Percentiles rank a stretch among this genome's conserved stretches.
These are phyloP conservation scores for Populus davidiana DNA, from an alignment of 345 rosid species.

Conservation along the genomic window DNA sequence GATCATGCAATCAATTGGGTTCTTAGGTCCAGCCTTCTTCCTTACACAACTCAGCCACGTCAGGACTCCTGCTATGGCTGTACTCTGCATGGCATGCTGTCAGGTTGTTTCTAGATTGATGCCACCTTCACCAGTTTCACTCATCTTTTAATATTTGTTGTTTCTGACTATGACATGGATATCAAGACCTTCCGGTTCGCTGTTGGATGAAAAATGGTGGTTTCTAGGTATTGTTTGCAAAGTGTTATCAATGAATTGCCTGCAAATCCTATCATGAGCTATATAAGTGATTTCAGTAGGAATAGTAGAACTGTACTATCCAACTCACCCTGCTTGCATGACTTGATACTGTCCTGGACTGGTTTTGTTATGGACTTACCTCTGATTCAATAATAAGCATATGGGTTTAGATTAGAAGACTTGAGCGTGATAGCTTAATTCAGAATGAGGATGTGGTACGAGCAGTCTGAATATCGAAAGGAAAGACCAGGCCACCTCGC, in stretches of 20 bases:
- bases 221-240: neutral
- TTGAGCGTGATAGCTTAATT: neutral
- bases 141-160: too few species aligned
- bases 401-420: neutral
- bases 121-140: slow-evolving; percentile 7
- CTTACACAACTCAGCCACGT: slow-evolving; percentile 79
- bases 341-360: neutral
- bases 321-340: neutral
- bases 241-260: neutral
- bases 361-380: neutral
- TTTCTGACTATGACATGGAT: neutral
- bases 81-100: slow-evolving; percentile 97
- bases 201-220: neutral
- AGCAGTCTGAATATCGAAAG: neutral
- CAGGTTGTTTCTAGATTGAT: slow-evolving; percentile 54
- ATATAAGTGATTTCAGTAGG: neutral
- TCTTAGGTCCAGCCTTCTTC: slow-evolving; percentile 93
- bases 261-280: neutral
- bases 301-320: neutral
- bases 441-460: neutral
- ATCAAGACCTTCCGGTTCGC: neutral
- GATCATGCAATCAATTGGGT: slow-evolving; percentile 99
- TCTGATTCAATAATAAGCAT: neutral
- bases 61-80: slow-evolving; percentile 91
- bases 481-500: neutral